Evolutionary conservation across 1,139 yeast genomes (phyloP), one percentile per base, ranked within the genome.

Genomic region (Suhomyces kunorum): DNA sequence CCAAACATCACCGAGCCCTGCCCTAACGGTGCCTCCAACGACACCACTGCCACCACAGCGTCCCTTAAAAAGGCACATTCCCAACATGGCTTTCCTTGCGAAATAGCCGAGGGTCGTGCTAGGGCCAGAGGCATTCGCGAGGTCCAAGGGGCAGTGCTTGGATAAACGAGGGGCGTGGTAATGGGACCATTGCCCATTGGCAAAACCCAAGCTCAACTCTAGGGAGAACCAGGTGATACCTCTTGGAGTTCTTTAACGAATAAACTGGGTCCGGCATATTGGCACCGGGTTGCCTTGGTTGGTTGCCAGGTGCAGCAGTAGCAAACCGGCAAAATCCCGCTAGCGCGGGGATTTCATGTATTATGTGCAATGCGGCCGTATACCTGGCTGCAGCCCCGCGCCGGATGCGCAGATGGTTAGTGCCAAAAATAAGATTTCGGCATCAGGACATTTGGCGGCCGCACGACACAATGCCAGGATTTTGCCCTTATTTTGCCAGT

Each of bases 381-480:
- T 27, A 15, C 5, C 30, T 14, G 30, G 11, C 12, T 27, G 19
- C 12, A 25, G 28, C 15, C 12, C 12, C 16, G 12, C 12, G 15
- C n/a, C n/a, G n/a, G n/a, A n/a, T 20, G 22, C 7, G 13, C 5
- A 19, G 32, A 28, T n/a, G 32, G 12, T 17, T 20, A 25, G 9
- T 25, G 23, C 32, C 18, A 29, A 19, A 29, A 20, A 29, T 20
- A 29, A 29, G 32, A 20, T 29, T 29, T 29, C 32, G 18, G 33
- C 29, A 34, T 24, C 33, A 26, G 33, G 33, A 18, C 15, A 28
- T 34, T 34, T 28, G 32, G 22, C 17, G 36, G 8, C 22, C 24
- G 28, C 42, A 39, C 42, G 42, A 30, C 33, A 20, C 23, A 17
- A 29, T 27, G 15, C 13, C n/a, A 12, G 17, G 26, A 30, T 38